Conservation (phyloP, 352 stramenopile genomes). For the Globisporangium camurandrum region DNA sequence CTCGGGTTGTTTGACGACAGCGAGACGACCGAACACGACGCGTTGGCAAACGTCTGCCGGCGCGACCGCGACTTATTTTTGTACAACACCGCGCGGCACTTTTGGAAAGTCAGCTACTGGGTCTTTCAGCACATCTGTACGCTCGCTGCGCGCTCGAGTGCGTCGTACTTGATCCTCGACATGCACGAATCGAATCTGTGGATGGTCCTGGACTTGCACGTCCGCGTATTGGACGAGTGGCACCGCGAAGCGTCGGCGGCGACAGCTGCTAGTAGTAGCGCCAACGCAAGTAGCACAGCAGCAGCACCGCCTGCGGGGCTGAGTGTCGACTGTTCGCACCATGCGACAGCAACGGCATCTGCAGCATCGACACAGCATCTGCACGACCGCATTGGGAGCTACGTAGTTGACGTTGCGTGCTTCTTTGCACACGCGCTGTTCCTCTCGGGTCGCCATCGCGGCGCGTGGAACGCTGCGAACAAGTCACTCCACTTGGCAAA, state of each 20-base stretch:
- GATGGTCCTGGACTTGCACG: slow-evolving; percentile 72
- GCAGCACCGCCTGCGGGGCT: background rate
- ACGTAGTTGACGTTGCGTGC: slow-evolving; percentile 61
- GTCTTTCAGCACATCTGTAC: slow-evolving; percentile 80
- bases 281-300: slow-evolving; percentile 2
- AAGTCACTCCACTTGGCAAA: slow-evolving; percentile 74
- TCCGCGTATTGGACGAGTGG: slow-evolving; percentile 68
- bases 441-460: slow-evolving; percentile 59
- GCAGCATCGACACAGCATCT: slow-evolving; percentile 9
- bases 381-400: slow-evolving; percentile 41
- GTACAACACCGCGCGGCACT: slow-evolving; percentile 58
- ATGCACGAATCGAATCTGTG: slow-evolving; percentile 76
- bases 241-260: slow-evolving; percentile 14
- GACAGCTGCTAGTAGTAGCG: background rate
- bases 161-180: slow-evolving; percentile 73
- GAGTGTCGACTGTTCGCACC: slow-evolving; percentile 15
- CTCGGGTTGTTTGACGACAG: slow-evolving; percentile 66
- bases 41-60: slow-evolving; percentile 41
- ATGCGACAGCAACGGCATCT: slow-evolving; percentile 1
- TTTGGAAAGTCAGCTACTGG: slow-evolving; percentile 74
- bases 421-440: slow-evolving; percentile 73
- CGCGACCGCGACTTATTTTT: slow-evolving; percentile 54
- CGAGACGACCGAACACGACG: slow-evolving; percentile 35
- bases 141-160: slow-evolving; percentile 55
- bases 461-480: slow-evolving; percentile 64